Evolutionary conservation across 257 asterid species (phyloP), one percentile per base, ranked within the genome.

Genomic region (Cinchona pubescens): DNA sequence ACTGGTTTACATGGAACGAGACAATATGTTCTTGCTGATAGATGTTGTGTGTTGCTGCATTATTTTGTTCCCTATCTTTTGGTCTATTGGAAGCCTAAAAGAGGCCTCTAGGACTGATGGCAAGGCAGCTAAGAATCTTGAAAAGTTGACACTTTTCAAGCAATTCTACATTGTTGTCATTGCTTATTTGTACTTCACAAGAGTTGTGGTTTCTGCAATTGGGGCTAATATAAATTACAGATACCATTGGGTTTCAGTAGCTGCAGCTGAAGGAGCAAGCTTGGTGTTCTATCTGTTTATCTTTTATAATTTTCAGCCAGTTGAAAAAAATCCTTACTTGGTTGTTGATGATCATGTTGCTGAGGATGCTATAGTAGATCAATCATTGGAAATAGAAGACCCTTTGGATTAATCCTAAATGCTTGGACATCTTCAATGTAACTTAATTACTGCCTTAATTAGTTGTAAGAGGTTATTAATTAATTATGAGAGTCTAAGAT

Each of bases 41-140:
- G 87, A 84, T 64, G 70, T 84, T 5, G 75, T 81, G 49, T 84
- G 85, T 71, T 84, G 85, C 58, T 78, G 84, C 72, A 72, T 79
- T 3, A 73, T 84, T 21, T 71, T 84, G 25, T 74, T 84, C 60
- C 87, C 87, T 7, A 84, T 84, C 30, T 67, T 81, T 15, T 84
- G 87, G 87, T 84, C 87, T 4, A 75, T 83, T 30, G 71, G 76
- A 27, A 60, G 75, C 71, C 76, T 80, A 34, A 71, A 67, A 25
- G 81, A 71, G 77, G 74, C 81, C 9, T 83, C 87, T 0, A 81
- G 72, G 75, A 78, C 64, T 18, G 87, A 83, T 75, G 85, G 85
- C 12, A 83, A 83, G 55, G 85, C 85, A 14, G 79, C 83, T 1
- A 82, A 74, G 67, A 83, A 75, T 59, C 74, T 83, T 18, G 80